Percentiles rank a stretch among this genome's conserved stretches.
Evolutionary conservation across 176 grass and related monocot genomes (phyloP).

Genomic region (maize (Zea mays)): Zm-B73-REFERENCE-NAM-5.0 NC_050096.1:29552501-29553000

Average conservation of each 20-base stretch:
- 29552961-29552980: constrained; percentile 69
- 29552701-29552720: not conserved
- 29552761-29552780: constrained; percentile 28
- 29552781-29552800: constrained; percentile 28
- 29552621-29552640: not conserved
- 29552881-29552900: constrained; percentile 86
- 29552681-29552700: constrained; percentile 25
- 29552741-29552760: constrained; percentile 7
- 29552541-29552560: not conserved
- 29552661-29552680: constrained; percentile 36
- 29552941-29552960: constrained; percentile 25
- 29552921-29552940: constrained; percentile 42
- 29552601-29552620: not conserved
- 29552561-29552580: constrained; percentile 27
- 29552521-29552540: constrained; percentile 11
- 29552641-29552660: constrained; percentile 31
- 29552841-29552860: not conserved
- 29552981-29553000: constrained; percentile 74
- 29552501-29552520: not conserved
- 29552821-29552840: constrained; percentile 11
- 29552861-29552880: constrained; percentile 52
- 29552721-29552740: constrained; percentile 30
- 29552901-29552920: constrained; percentile 74
- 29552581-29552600: constrained; percentile 27
- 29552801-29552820: not conserved